These are phyloP conservation scores for Linanthus parryae DNA, from an alignment of 148 eudicot species.

Conservation along the genomic window DNA sequence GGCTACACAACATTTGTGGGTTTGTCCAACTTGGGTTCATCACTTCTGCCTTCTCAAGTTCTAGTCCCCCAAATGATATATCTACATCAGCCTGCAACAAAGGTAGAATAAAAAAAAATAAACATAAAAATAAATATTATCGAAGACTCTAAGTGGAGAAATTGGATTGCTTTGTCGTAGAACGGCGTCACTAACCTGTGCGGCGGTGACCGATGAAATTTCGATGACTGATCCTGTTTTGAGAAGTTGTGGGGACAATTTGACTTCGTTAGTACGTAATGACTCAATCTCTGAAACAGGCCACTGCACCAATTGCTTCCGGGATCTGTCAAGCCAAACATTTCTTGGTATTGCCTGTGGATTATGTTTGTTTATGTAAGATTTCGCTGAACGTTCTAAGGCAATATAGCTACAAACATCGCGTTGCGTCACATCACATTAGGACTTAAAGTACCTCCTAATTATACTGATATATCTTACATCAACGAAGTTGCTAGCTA, in stretches of 20 bases:
- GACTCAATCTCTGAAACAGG: slow-evolving; percentile 44
- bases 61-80: not conserved
- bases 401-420: no score
- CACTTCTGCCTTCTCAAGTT: slow-evolving; percentile 4
- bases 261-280: slow-evolving; percentile 24
- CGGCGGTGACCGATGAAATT: slow-evolving; percentile 3
- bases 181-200: slow-evolving; percentile 11
- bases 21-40: not conserved
- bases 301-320: slow-evolving; percentile 62
- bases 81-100: slow-evolving; percentile 12
- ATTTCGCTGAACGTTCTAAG: no score
- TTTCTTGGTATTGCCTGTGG: slow-evolving; percentile 43
- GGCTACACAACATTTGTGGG: slow-evolving; percentile 12
- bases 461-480: no score
- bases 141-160: not conserved
- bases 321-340: slow-evolving; percentile 34
- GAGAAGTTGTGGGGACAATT: slow-evolving; percentile 8
- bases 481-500: no score
- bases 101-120: not conserved
- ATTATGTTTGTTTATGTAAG: not conserved
- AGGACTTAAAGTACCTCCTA: no score
- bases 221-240: slow-evolving; percentile 24
- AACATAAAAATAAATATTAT: no score
- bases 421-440: no score
- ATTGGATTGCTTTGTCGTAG: no score